Evolutionary conservation across 257 asterid species (phyloP), one percentile per base, ranked within the genome.

Genomic region (Rhazya stricta): DNA sequence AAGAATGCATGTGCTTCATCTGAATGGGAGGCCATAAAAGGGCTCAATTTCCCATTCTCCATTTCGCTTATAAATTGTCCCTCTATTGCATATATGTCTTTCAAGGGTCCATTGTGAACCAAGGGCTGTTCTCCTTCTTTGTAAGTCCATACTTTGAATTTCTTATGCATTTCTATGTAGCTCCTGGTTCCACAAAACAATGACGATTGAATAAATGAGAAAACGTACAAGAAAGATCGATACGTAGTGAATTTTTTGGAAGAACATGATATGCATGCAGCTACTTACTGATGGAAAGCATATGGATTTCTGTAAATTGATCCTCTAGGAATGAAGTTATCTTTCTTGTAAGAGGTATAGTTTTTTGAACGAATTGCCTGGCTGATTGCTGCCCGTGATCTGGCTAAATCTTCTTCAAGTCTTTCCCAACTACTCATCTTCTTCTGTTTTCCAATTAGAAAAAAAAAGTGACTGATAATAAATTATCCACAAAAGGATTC

Each of bases 211-310:
- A 3, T 34, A 29, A 63, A 12, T 63, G 5, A 63, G 19, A 6
- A 63, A 27, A 63, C 5, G 6, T 4, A 3, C 3, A 67, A 5
- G 6, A 23, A n/a, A n/a, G n/a, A n/a, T n/a, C n/a, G n/a, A n/a
- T n/a, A n/a, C n/a, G n/a, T n/a, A n/a, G n/a, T n/a, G n/a, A n/a
- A n/a, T n/a, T n/a, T n/a, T n/a, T n/a, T n/a, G n/a, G n/a, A n/a
- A n/a, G n/a, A n/a, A n/a, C n/a, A n/a, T n/a, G 53, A 21, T 66
- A 66, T 56, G 1, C 13, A 42, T 39, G 34, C 32, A 0, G 41
- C 68, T 39, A 72, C 78, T 66, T 62, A 79, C 82, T 79, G 82
- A 67, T 74, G 82, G 72, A 79, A 79, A 54, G 82, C 82, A 51
- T 45, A 79, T 42, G 82, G 53, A 48, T 60, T 69, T 58, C 82